Conservation (phyloP, 805 yeast genomes). For the Ogataea sp. region DNA sequence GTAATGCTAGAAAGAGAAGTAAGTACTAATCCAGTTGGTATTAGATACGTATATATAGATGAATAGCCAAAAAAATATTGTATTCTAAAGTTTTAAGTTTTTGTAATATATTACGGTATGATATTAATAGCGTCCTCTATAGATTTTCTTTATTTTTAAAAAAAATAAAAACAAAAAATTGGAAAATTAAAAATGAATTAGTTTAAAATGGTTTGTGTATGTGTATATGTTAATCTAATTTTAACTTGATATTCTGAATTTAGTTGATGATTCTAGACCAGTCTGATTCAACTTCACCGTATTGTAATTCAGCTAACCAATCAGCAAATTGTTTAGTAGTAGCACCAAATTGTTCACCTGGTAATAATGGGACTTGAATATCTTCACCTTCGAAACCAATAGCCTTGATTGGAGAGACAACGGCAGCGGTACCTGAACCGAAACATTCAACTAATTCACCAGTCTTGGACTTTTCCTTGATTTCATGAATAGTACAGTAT, state of each 20-base stretch:
- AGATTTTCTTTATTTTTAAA: too few relatives aligned
- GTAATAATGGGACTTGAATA: conserved; percentile 71
- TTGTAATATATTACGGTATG: too few relatives aligned
- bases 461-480: conserved; percentile 63
- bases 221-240: background rate
- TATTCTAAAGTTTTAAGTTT: too few relatives aligned
- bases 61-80: too few relatives aligned
- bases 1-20: conserved; percentile 1
- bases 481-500: conserved; percentile 73
- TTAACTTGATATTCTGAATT: background rate
- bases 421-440: conserved; percentile 97
- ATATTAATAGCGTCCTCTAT: too few relatives aligned
- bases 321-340: conserved; percentile 69
- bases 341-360: conserved; percentile 72
- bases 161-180: too few relatives aligned
- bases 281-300: conserved; percentile 69
- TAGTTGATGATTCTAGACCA: conserved; percentile 34
- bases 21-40: conserved; percentile 1
- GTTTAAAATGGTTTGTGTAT: too few relatives aligned
- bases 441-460: conserved; percentile 91
- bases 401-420: conserved; percentile 86
- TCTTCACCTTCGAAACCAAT: conserved; percentile 73
- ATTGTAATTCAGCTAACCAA: conserved; percentile 88
- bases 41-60: too few relatives aligned
- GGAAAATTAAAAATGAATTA: too few relatives aligned